Conservation (phyloP, 345 rosid genomes). For the Eucalyptus melliodora region DNA sequence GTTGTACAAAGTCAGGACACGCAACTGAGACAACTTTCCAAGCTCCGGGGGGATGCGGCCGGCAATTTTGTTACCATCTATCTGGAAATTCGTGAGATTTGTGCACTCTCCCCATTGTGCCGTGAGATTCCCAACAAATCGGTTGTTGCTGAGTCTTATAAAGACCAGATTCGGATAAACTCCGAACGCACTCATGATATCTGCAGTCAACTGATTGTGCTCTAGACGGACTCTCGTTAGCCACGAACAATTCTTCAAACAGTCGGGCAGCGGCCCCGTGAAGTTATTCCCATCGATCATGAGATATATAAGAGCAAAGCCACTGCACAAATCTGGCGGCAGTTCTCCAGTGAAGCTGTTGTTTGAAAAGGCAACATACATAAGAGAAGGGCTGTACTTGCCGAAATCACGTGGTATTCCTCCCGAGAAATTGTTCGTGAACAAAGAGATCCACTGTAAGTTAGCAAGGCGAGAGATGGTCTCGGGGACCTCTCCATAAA, state of each 20-base stretch:
- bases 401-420: slow-evolving; percentile 40
- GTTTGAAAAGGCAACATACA: slow-evolving; percentile 30
- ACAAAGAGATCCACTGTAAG: accelerated
- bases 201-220: slow-evolving; percentile 31
- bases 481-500: too few relatives aligned
- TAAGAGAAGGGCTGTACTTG: slow-evolving; percentile 17
- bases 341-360: slow-evolving; percentile 56
- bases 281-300: slow-evolving; percentile 28
- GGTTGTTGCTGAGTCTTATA: too few relatives aligned
- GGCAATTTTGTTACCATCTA: slow-evolving; percentile 36
- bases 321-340: slow-evolving; percentile 45
- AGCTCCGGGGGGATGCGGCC: slow-evolving; percentile 45
- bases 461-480: too few relatives aligned
- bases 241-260: slow-evolving; percentile 33
- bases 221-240: slow-evolving; percentile 38
- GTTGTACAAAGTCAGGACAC: slow-evolving; percentile 16
- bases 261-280: slow-evolving; percentile 41
- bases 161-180: slow-evolving; percentile 27
- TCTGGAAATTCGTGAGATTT: slow-evolving; percentile 33
- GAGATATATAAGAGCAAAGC: slow-evolving; percentile 14
- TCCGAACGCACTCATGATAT: slow-evolving; percentile 46
- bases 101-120: slow-evolving; percentile 47
- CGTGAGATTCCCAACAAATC: slow-evolving; percentile 3
- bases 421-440: neutral
- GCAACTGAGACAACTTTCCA: slow-evolving; percentile 18